Evolutionary conservation across 2,329 filamentous ascomycete species (phyloP).

Genomic region (Cladosporium halotolerans): DNA sequence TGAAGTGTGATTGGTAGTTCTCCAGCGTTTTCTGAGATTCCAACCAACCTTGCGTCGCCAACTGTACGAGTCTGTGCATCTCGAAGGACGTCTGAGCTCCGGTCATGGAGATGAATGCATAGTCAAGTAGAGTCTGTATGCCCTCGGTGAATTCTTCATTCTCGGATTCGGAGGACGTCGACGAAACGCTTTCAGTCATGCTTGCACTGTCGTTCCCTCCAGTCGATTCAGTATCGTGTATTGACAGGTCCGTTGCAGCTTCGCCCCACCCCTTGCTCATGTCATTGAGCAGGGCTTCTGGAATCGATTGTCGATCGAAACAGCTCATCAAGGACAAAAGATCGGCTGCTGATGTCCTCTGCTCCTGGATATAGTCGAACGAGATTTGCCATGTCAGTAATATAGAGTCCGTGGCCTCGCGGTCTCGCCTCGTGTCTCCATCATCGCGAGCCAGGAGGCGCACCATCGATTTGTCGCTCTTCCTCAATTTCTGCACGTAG

Average conservation of each 20-base stretch:
- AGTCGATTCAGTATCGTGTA: background rate
- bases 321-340: conserved; percentile 44
- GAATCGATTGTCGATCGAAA: conserved; percentile 32
- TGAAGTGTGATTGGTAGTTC: conserved; percentile 22
- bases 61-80: conserved; percentile 40
- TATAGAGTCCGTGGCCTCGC: conserved; percentile 16
- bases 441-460: conserved; percentile 4
- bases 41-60: conserved; percentile 34
- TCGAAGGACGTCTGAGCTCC: conserved; percentile 25
- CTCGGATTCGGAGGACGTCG: conserved; percentile 7
- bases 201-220: background rate
- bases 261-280: background rate
- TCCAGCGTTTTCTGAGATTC: conserved; percentile 18
- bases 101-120: conserved; percentile 30
- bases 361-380: conserved; percentile 18
- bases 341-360: conserved; percentile 30
- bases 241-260: too few relatives aligned
- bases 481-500: conserved; percentile 36
- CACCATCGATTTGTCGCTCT: conserved; percentile 27
- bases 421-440: conserved; percentile 13
- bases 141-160: conserved; percentile 26
- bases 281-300: background rate
- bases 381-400: conserved; percentile 22
- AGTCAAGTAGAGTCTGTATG: conserved; percentile 31
- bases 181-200: background rate